Percentiles rank a stretch among this genome's conserved stretches.
phyloP scores from a whole-genome alignment of 257 asterid genomes.

The Nicotiana undulata region DNA sequence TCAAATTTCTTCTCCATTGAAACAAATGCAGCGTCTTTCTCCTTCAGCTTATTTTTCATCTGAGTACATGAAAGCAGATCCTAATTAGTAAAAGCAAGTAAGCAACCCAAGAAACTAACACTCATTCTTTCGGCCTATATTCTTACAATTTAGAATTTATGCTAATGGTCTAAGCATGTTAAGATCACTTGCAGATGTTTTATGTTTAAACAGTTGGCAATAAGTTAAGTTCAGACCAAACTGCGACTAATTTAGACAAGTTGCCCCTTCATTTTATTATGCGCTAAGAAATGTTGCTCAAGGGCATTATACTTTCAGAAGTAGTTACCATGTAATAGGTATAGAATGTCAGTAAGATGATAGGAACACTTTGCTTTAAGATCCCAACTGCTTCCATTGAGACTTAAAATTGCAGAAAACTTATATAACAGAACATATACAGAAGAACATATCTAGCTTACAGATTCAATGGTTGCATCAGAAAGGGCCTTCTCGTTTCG shows the following conservation, averaged over 20 bases:
- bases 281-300: background rate
- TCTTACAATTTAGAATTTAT: background rate
- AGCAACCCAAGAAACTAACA: slow-evolving; percentile 5
- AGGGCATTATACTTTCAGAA: background rate
- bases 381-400: background rate
- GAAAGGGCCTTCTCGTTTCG: slow-evolving; percentile 43
- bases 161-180: background rate
- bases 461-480: slow-evolving; percentile 62
- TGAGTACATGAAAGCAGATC: slow-evolving; percentile 21
- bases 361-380: background rate
- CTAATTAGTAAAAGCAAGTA: slow-evolving; percentile 7
- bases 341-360: background rate
- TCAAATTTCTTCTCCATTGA: slow-evolving; percentile 40
- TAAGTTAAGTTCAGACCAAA: background rate
- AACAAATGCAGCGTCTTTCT: slow-evolving; percentile 41
- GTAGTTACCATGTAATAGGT: background rate
- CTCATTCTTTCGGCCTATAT: background rate
- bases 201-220: background rate
- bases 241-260: background rate
- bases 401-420: background rate
- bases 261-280: background rate
- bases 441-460: slow-evolving; percentile 28
- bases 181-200: background rate
- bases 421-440: background rate
- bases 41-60: slow-evolving; percentile 55